phyloP scores from a whole-genome alignment of 148 eudicot species.

The Oxyria digyna region DNA sequence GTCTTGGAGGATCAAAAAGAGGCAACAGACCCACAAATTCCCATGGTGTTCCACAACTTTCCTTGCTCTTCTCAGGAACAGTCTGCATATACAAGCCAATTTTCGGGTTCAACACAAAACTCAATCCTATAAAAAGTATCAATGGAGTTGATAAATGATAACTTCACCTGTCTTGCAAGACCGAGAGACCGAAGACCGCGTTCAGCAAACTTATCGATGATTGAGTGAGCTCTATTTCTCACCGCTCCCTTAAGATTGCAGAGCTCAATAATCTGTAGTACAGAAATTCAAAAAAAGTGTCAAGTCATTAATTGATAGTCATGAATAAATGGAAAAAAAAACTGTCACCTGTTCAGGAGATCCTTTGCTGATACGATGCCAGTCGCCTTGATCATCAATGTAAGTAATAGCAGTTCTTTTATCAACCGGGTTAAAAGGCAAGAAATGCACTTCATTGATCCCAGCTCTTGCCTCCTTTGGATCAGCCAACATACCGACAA shows the following conservation, averaged over 20 bases:
- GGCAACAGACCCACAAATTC: slow-evolving; percentile 56
- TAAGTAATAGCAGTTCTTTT: slow-evolving; percentile 82
- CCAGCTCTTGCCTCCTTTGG: slow-evolving; percentile 86
- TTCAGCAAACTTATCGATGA: slow-evolving; percentile 67
- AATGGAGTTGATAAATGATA: no score
- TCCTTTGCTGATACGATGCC: slow-evolving; percentile 78
- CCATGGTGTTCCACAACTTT: slow-evolving; percentile 65
- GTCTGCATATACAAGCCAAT: slow-evolving; percentile 14
- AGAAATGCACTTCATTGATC: slow-evolving; percentile 72
- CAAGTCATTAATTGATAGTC: neutral
- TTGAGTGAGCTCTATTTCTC: slow-evolving; percentile 38
- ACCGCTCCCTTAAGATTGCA: slow-evolving; percentile 32
- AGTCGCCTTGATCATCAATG: slow-evolving; percentile 38
- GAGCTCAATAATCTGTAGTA: slow-evolving; percentile 52
- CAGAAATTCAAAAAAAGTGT: neutral
- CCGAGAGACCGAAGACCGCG: slow-evolving; percentile 79
- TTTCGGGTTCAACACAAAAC: neutral
- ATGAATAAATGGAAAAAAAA: neutral
- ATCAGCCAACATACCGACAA: slow-evolving; percentile 81
- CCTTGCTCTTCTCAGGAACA: slow-evolving; percentile 68
- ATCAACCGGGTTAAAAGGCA: slow-evolving; percentile 79
- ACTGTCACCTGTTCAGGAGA: slow-evolving; percentile 71
- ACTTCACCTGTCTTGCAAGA: slow-evolving; percentile 33
- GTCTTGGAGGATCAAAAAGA: slow-evolving; percentile 79
- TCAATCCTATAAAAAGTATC: neutral